Percentiles rank a stretch among this genome's conserved stretches.
These are phyloP conservation scores for Quercus variabilis DNA, from an alignment of 306 rosid species.

Conservation along the genomic window DNA sequence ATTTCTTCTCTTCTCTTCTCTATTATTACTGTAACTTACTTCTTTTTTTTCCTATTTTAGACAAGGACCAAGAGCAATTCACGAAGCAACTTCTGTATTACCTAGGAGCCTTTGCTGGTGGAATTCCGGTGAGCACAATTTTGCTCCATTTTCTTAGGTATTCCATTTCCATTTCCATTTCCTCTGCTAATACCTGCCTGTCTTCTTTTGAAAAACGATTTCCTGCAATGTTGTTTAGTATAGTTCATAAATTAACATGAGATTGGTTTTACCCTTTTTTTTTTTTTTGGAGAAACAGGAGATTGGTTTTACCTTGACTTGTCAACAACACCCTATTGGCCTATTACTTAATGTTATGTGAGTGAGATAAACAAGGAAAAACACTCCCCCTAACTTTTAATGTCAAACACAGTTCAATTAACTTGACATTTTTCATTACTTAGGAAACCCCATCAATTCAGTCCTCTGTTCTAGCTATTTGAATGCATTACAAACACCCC, in stretches of 20 bases:
- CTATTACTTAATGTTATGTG: no score
- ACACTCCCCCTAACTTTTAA: background rate
- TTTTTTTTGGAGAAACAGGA: no score
- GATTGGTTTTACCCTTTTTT: no score
- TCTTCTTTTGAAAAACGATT: conserved; percentile 1
- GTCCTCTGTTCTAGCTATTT: background rate
- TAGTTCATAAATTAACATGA: no score
- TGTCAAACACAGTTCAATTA: background rate
- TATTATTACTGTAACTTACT: background rate
- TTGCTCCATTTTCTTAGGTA: conserved; percentile 89
- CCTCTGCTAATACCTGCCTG: conserved; percentile 43
- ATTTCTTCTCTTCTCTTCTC: background rate
- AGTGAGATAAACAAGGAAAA: background rate
- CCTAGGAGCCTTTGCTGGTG: conserved; percentile 88
- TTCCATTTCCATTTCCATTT: background rate
- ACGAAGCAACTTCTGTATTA: conserved; percentile 84
- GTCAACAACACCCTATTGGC: no score
- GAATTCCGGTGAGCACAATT: conserved; percentile 97
- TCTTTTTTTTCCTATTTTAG: conserved; percentile 22
- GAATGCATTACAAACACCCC: background rate
- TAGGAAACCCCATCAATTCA: background rate
- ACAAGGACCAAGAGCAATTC: conserved; percentile 96
- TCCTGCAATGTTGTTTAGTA: no score
- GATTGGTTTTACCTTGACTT: no score
- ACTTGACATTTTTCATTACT: background rate